Evolutionary conservation across 129 eudicot species (phyloP).

Genomic region (Smallanthus sonchifolius): DNA sequence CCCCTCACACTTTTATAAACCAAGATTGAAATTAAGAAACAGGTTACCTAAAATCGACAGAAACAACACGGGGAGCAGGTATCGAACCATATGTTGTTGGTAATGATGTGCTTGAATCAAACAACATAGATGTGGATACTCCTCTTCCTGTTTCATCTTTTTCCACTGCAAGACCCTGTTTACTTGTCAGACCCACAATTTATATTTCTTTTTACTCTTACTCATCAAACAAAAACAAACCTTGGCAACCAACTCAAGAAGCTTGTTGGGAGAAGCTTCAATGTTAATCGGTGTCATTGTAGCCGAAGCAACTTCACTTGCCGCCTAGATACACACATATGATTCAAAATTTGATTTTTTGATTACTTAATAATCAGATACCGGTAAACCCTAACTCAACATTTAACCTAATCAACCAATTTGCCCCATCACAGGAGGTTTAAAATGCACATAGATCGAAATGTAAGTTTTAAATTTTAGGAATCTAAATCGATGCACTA

Average conservation of each 20-base stretch:
- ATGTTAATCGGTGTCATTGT: constrained; percentile 79
- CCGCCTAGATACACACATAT: constrained; percentile 44
- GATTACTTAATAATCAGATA: background rate
- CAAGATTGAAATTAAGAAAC: background rate
- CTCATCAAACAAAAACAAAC: constrained; percentile 33
- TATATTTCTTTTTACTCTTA: background rate
- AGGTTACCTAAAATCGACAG: constrained; percentile 68
- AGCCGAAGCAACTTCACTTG: constrained; percentile 93
- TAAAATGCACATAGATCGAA: background rate
- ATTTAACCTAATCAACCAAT: background rate
- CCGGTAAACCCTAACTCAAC: background rate
- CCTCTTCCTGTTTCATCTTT: constrained; percentile 70
- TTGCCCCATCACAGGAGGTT: background rate
- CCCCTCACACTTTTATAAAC: no score
- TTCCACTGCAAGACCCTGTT: constrained; percentile 97
- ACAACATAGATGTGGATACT: constrained; percentile 47
- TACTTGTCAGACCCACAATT: constrained; percentile 34
- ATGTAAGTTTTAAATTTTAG: background rate
- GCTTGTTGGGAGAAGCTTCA: constrained; percentile 80
- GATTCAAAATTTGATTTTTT: background rate
- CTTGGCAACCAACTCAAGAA: constrained; percentile 82
- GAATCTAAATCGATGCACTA: background rate
- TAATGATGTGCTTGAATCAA: constrained; percentile 43
- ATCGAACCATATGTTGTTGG: constrained; percentile 59
- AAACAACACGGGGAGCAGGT: constrained; percentile 54